phyloP scores from a whole-genome alignment of 1,284 basidiomycete genomes.

The Leccinum insolens region DNA sequence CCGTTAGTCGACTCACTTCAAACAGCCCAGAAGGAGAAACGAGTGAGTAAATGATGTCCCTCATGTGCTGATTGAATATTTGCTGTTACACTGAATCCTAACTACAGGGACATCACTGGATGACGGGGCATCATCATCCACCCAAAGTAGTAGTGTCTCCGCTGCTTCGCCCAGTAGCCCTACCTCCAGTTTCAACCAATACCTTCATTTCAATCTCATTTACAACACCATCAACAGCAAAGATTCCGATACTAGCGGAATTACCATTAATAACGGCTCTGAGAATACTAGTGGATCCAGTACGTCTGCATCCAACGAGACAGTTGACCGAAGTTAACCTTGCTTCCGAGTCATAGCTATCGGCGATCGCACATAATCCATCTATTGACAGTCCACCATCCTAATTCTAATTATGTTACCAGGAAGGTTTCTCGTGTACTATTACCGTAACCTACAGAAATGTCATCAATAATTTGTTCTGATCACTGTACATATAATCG shows the following conservation, averaged over 20 bases:
- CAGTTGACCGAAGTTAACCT: background rate
- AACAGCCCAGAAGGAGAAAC: too few relatives aligned
- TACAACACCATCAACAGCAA: background rate
- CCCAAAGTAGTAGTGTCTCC: background rate
- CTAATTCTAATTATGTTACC: too few relatives aligned
- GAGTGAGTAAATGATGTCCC: too few relatives aligned
- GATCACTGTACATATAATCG: background rate
- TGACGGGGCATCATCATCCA: background rate
- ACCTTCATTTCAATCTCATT: constrained; percentile 5
- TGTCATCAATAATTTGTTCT: background rate
- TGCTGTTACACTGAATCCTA: background rate
- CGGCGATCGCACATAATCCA: too few relatives aligned
- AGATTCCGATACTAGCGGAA: background rate
- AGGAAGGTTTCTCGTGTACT: too few relatives aligned
- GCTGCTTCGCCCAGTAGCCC: constrained; percentile 11
- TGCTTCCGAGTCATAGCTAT: too few relatives aligned
- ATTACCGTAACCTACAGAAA: too few relatives aligned
- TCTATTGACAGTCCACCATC: too few relatives aligned
- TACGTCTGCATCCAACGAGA: constrained; percentile 2
- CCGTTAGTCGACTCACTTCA: too few relatives aligned
- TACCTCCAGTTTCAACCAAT: background rate
- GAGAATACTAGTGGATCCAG: constrained; percentile 12
- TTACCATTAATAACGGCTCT: constrained; percentile 16
- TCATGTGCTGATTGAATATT: background rate
- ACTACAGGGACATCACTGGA: too few relatives aligned